A percentile compares a stretch with the other conserved stretches of the same genome.
phyloP scores from a whole-genome alignment of 202 grass and related monocot genomes.

The Miscanthus sacchariflorus region DNA sequence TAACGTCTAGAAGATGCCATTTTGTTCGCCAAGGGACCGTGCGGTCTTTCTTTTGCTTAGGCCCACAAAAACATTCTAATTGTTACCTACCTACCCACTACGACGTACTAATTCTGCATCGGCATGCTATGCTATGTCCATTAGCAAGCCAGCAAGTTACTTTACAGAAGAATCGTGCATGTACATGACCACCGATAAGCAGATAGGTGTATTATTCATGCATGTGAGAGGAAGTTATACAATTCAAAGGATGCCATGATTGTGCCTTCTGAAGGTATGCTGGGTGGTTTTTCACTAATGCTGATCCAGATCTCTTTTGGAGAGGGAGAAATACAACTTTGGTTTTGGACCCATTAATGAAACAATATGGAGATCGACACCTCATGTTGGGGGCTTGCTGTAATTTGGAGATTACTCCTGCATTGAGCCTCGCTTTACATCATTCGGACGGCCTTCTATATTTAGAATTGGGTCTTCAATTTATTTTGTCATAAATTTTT shows the following conservation, averaged over 20 bases:
- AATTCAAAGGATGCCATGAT: constrained; percentile 37
- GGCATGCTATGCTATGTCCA: constrained; percentile 13
- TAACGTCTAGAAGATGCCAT: constrained; percentile 7
- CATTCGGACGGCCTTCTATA: too few species aligned
- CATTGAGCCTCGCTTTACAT: not conserved
- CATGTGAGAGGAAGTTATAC: not conserved
- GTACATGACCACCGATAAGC: constrained; percentile 13
- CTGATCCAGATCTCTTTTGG: too few species aligned
- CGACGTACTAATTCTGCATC: constrained; percentile 19
- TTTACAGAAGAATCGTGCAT: constrained; percentile 36
- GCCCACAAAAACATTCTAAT: constrained; percentile 37
- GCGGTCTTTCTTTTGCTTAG: not conserved
- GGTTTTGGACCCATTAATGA: not conserved
- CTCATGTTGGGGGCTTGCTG: too few species aligned
- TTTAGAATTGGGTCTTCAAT: too few species aligned
- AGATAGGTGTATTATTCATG: constrained; percentile 15
- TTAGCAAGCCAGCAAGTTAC: constrained; percentile 12
- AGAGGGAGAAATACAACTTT: not conserved
- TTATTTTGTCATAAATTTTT: too few species aligned
- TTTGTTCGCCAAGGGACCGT: constrained; percentile 20
- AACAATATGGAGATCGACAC: too few species aligned
- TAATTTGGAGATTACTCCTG: not conserved
- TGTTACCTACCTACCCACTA: constrained; percentile 29
- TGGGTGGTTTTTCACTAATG: not conserved
- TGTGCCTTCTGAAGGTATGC: constrained; percentile 3